phyloP scores from a whole-genome alignment of 768 basidiomycete genomes.

The Mycena pura region DNA sequence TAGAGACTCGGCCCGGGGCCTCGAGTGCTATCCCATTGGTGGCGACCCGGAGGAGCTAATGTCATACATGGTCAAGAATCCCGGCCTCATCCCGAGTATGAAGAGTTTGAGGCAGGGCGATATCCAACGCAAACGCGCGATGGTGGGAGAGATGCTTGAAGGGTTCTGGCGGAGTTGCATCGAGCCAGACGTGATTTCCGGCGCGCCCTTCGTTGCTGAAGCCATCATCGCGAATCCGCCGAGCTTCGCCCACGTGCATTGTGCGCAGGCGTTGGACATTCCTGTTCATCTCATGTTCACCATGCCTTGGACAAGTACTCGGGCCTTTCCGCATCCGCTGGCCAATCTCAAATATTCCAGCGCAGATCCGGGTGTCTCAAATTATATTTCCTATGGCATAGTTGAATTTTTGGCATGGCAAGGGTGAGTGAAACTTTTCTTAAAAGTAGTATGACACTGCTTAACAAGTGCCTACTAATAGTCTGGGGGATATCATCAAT shows the following conservation, averaged over 20 bases:
- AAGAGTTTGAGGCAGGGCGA: conserved; percentile 49
- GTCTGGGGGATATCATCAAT: conserved; percentile 52
- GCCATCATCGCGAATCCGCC: conserved; percentile 57
- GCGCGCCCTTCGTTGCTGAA: conserved; percentile 47
- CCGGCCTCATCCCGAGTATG: conserved; percentile 51
- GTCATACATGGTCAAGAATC: conserved; percentile 58
- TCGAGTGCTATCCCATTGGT: conserved; percentile 53
- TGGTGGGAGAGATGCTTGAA: conserved; percentile 51
- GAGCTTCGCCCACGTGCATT: conserved; percentile 54
- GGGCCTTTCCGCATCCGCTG: conserved; percentile 51
- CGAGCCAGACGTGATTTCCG: conserved; percentile 40
- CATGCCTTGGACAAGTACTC: conserved; percentile 38
- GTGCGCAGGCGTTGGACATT: conserved; percentile 52
- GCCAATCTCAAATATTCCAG: conserved; percentile 48
- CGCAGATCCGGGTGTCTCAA: conserved; percentile 46
- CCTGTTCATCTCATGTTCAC: conserved; percentile 35
- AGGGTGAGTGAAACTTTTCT: conserved; percentile 33
- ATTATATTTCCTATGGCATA: conserved; percentile 48
- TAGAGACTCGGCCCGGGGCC: conserved; percentile 33
- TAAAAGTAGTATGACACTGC: neutral
- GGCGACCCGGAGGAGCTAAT: conserved; percentile 54
- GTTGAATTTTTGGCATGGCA: conserved; percentile 53
- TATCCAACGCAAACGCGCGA: conserved; percentile 48
- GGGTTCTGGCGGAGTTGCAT: conserved; percentile 48
- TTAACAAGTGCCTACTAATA: conserved; percentile 20